Base-by-base conservation (phyloP, 192 early-diverging fungal species). In the Dissophora ornata region DNA sequence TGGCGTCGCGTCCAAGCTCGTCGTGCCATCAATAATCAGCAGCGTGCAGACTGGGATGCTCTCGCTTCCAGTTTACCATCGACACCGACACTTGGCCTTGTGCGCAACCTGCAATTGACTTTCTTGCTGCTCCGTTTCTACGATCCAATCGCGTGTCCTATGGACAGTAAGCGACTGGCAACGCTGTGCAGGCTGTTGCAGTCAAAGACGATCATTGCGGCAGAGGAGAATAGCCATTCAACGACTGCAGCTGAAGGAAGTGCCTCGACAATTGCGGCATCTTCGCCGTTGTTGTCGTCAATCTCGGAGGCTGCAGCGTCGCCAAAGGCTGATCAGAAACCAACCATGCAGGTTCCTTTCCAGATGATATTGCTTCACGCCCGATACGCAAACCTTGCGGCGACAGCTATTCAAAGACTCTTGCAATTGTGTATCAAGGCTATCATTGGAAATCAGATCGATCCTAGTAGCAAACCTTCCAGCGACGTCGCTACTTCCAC, bases 301-400 rank as follows among this genome's bases (percentile, higher is more conserved):
- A 26, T 22, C 16, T 13, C 21, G 16, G 40, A 29, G 11, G 26
- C 52, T 8, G 24, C 30, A 22, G 32, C 42, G 13, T 6, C 22
- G 2, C 24, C 34, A 36, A 47, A 32, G 30, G 33, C 24, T 3
- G 42, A 66, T 16, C 24, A 46, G 29, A 65, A 47, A 34, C 34
- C 71, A 2, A 34, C 63, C 42, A 59, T 66, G 28, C 71, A 75
- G 22, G 63, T 59, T 3, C 71, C 71, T 1, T 75, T 75, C 29
- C 71, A 75, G 33, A 75, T 75, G 71, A 53, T 67, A 3, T 25
- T 75, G 1, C 63, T 75, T 25, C 71, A 75, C 46, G 38, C 57
- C 24, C 71, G 71, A 33, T 54, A 59, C 57, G 42, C 71, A 1
- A 41, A 66, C 12, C 44, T 66, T 29, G 57, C 60, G 1, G 38